phyloP scores from a whole-genome alignment of 2,329 filamentous ascomycete genomes.

The Fusarium verrucosum region DNA sequence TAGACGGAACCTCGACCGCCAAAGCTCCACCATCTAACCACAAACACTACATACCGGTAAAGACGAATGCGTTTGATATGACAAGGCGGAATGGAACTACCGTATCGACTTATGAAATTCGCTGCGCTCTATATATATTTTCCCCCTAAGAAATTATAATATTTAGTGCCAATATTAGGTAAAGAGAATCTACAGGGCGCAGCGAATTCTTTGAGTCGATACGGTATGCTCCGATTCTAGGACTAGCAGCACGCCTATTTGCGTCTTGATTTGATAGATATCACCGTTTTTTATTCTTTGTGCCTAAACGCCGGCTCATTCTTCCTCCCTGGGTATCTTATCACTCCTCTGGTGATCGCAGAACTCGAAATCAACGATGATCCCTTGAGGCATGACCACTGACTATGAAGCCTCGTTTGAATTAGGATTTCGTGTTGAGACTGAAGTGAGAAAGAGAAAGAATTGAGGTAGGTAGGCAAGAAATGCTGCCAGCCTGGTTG shows the following conservation, averaged over 20 bases:
- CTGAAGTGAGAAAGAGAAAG: background rate
- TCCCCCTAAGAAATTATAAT: too few relatives aligned
- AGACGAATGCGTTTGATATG: conserved; percentile 5
- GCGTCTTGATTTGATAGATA: background rate
- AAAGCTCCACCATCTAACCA: conserved; percentile 27
- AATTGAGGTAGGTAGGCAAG: background rate
- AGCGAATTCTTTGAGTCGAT: too few relatives aligned
- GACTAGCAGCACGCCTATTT: background rate
- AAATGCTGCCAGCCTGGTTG: background rate
- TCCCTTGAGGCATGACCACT: background rate
- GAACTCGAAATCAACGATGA: background rate
- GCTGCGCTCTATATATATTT: too few relatives aligned
- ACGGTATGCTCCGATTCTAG: background rate
- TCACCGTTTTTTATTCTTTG: background rate
- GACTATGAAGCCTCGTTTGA: too few relatives aligned
- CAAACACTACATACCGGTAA: background rate
- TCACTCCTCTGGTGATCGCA: background rate
- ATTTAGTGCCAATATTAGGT: too few relatives aligned
- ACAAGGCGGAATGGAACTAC: too few relatives aligned
- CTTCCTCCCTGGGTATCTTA: background rate
- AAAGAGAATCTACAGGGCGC: too few relatives aligned
- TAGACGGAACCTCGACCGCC: conserved; percentile 16
- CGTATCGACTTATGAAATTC: background rate
- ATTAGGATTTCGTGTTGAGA: background rate
- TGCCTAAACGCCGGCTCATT: too few relatives aligned